Percentiles rank a stretch among this genome's conserved stretches.
Evolutionary conservation across 495 filamentous ascomycete species (phyloP).

Genomic region (Aspergillus nanangensis): DNA sequence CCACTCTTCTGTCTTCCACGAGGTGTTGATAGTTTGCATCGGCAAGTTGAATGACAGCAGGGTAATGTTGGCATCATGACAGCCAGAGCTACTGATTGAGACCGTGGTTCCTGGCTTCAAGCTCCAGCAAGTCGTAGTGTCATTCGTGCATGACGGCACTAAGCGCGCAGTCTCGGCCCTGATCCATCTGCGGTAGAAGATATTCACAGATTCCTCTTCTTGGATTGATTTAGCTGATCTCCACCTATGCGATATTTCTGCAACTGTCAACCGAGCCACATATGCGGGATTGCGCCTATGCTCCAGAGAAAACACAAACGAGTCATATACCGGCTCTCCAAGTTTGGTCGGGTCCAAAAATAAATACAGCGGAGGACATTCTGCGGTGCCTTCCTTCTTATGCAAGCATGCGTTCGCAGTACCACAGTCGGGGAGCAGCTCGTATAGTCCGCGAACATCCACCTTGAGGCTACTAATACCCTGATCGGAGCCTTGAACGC

Average conservation of each 20-base stretch:
- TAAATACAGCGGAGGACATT: constrained; percentile 46
- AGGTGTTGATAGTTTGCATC: constrained; percentile 7
- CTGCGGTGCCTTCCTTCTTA: constrained; percentile 19
- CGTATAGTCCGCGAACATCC: constrained; percentile 54
- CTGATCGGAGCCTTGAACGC: constrained; percentile 24
- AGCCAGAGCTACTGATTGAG: constrained; percentile 12
- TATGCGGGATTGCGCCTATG: constrained; percentile 48
- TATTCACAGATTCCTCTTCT: constrained; percentile 6
- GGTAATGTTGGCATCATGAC: constrained; percentile 23
- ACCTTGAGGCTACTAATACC: constrained; percentile 26
- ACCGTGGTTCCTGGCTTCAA: constrained; percentile 9
- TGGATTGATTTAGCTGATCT: constrained; percentile 14
- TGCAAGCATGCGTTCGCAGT: constrained; percentile 59
- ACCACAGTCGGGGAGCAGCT: constrained; percentile 58
- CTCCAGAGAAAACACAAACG: constrained; percentile 60
- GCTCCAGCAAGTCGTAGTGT: constrained; percentile 8
- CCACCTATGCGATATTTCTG: constrained; percentile 35
- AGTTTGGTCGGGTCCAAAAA: constrained; percentile 59
- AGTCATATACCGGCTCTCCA: constrained; percentile 44
- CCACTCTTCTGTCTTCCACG: constrained; percentile 11
- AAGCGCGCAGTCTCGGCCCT: constrained; percentile 8
- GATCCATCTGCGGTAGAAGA: constrained; percentile 24
- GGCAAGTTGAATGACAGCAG: constrained; percentile 20
- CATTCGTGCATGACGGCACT: constrained; percentile 2
- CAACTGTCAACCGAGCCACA: constrained; percentile 45